Base-by-base conservation (phyloP, 768 basidiomycete species). In the Auricularia cornea region DNA sequence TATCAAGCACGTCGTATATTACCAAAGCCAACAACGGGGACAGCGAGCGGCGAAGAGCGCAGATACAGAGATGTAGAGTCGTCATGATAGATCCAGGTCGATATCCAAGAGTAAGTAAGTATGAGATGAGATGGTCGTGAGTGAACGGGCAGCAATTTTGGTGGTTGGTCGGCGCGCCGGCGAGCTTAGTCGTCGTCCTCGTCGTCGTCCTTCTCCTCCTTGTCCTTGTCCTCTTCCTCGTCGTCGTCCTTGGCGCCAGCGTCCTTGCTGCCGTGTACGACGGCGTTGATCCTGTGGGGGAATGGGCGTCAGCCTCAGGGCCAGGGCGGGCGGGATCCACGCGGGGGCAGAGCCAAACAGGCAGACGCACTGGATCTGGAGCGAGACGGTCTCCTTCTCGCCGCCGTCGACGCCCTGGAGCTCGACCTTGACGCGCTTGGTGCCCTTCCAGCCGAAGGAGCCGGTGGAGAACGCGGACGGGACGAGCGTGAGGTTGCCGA, bases 391-490 rank as follows among this genome's bases (percentile, higher is more conserved):
- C 73, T 84, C 84, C 72, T 81, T 84, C 61, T 80, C 77, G 3
- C 75, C 80, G 48, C 76, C 83, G 16, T 73, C 78, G 10, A 14
- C 35, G 18, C 73, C 75, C 18, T 83, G 81, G 18, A 92, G 71
- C 68, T 90, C 87, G 60, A 93, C 79, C 1, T 78, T 79, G 64
- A 92, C 73, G 29, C 85, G 81, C 72, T 86, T 88, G 72, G 73
- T 82, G 2, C 87, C 90, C 72, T 91, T 92, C 91, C 91, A 93
- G 20, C 92, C 91, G 71, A 88, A 90, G 70, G 88, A 89, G 12
- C 90, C 89, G 0, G 89, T 90, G 16, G 77, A 69, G 73, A 93
- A 91, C 41, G 81, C 77, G 63, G 74, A 81, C 1, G 91, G 83
- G 3, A 80, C 67, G 6, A 91, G 78, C 0, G 81, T 80, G 26